Conservation (phyloP, 2,329 filamentous ascomycete genomes). For the Penicillium frequentans region DNA sequence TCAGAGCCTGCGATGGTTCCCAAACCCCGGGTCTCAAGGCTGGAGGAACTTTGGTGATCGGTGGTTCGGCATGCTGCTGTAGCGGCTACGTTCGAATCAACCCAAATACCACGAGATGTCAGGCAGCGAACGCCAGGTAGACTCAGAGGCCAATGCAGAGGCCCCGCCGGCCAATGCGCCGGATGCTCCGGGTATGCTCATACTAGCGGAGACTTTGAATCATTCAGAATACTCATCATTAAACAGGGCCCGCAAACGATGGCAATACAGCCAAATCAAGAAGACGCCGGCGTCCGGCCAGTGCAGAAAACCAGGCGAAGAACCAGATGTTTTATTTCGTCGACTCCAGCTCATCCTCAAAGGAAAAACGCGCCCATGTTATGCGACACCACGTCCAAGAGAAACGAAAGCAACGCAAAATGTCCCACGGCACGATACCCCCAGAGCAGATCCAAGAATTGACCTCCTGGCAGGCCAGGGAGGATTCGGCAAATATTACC, state of each 20-base stretch:
- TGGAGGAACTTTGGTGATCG: constrained; percentile 24
- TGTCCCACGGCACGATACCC: constrained; percentile 17
- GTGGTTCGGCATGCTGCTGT: constrained; percentile 18
- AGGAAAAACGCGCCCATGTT: constrained; percentile 45
- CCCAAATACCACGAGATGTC: constrained; percentile 17
- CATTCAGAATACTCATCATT: constrained; percentile 1
- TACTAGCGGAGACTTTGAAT: background rate
- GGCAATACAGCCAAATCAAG: constrained; percentile 20
- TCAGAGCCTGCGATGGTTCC: constrained; percentile 22
- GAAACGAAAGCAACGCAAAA: constrained; percentile 36
- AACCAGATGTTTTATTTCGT: constrained; percentile 43
- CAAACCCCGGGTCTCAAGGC: constrained; percentile 13
- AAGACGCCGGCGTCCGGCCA: constrained; percentile 29
- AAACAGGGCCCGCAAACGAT: constrained; percentile 21
- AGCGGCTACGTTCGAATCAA: constrained; percentile 1
- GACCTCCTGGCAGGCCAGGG: constrained; percentile 1
- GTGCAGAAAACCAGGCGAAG: constrained; percentile 22
- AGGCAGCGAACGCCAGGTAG: constrained; percentile 10
- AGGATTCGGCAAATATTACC: constrained; percentile 7
- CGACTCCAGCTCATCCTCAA: constrained; percentile 40
- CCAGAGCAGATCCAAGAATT: constrained; percentile 4
- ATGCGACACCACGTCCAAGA: constrained; percentile 48
- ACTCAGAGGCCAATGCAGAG: constrained; percentile 3
- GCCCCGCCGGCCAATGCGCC: background rate
- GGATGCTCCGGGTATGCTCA: background rate